These are phyloP conservation scores for Aspergillus nidulans DNA, from an alignment of 495 filamentous ascomycete genomes.

Conservation along the genomic window DNA sequence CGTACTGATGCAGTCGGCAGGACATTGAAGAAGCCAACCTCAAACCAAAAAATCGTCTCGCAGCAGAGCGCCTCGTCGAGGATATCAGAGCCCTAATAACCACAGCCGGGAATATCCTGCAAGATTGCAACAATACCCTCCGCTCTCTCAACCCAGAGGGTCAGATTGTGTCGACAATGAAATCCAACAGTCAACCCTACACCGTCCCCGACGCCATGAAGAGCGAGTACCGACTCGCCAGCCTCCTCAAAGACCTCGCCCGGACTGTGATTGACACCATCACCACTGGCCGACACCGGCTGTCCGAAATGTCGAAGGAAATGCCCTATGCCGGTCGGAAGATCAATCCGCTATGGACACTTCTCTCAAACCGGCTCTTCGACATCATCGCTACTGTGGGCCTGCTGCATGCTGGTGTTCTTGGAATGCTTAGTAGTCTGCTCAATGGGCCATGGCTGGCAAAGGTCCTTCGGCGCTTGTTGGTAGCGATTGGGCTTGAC, in stretches of 20 bases:
- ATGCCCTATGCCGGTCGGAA: slow-evolving; percentile 86
- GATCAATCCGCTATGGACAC: slow-evolving; percentile 75
- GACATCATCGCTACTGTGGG: slow-evolving; percentile 86
- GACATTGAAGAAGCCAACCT: slow-evolving; percentile 70
- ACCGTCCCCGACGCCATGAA: slow-evolving; percentile 66
- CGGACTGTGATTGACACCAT: slow-evolving; percentile 62
- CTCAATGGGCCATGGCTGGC: slow-evolving; percentile 72
- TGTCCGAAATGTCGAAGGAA: slow-evolving; percentile 54
- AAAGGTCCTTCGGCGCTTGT: slow-evolving; percentile 66
- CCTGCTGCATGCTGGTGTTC: slow-evolving; percentile 67
- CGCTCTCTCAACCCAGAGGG: slow-evolving; percentile 82
- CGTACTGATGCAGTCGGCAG: slow-evolving; percentile 32
- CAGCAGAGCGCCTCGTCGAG: slow-evolving; percentile 77
- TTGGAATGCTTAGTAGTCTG: slow-evolving; percentile 68
- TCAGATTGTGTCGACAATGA: slow-evolving; percentile 70
- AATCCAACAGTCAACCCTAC: slow-evolving; percentile 59
- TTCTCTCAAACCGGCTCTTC: slow-evolving; percentile 74
- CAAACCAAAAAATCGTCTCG: slow-evolving; percentile 74
- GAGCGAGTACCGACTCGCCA: slow-evolving; percentile 66
- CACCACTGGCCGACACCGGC: slow-evolving; percentile 66
- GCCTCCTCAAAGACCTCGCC: slow-evolving; percentile 64
- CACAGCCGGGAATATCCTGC: slow-evolving; percentile 68
- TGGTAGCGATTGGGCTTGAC: slow-evolving; percentile 69
- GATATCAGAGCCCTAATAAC: slow-evolving; percentile 77
- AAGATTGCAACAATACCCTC: slow-evolving; percentile 77